Percentiles rank a stretch among this genome's conserved stretches.
These are phyloP conservation scores for Lagenidium giganteum DNA, from an alignment of 352 stramenopile genomes.

Conservation along the genomic window DNA sequence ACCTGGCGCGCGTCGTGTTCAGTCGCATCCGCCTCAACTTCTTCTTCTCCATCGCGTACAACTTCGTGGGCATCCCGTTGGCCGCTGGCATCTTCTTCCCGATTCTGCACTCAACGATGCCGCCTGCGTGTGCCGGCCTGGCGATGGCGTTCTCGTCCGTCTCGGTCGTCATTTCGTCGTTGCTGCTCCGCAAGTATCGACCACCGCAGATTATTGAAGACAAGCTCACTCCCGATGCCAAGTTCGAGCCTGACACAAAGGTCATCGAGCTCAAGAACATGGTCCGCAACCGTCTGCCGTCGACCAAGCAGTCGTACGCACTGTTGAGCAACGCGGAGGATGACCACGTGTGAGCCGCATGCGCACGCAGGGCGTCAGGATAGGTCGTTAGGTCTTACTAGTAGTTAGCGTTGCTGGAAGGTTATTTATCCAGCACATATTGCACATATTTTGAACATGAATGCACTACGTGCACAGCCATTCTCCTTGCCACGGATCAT, in stretches of 20 bases:
- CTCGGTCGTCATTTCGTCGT: conserved; percentile 79
- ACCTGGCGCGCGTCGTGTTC: conserved; percentile 79
- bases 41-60: conserved; percentile 87
- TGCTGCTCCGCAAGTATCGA: conserved; percentile 80
- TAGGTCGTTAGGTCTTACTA: no score
- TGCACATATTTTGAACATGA: no score
- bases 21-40: conserved; percentile 84
- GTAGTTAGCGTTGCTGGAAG: no score
- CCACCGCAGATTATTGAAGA: conserved; percentile 32
- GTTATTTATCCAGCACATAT: no score
- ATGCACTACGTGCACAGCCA: no score
- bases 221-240: no score
- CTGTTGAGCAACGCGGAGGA: conserved; percentile 65
- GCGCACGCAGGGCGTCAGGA: no score
- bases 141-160: conserved; percentile 88
- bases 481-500: no score
- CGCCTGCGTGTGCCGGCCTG: conserved; percentile 76
- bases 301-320: conserved; percentile 54
- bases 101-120: conserved; percentile 79
- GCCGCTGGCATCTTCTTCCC: conserved; percentile 84
- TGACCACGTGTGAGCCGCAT: conserved; percentile 4
- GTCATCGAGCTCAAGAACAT: conserved; percentile 77
- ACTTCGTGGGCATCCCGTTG: conserved; percentile 77
- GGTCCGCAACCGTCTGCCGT: conserved; percentile 49
- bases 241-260: conserved; percentile 59